Base-by-base conservation (phyloP, 768 basidiomycete genomes). In the Pleurotus citrinopileatus region DNA sequence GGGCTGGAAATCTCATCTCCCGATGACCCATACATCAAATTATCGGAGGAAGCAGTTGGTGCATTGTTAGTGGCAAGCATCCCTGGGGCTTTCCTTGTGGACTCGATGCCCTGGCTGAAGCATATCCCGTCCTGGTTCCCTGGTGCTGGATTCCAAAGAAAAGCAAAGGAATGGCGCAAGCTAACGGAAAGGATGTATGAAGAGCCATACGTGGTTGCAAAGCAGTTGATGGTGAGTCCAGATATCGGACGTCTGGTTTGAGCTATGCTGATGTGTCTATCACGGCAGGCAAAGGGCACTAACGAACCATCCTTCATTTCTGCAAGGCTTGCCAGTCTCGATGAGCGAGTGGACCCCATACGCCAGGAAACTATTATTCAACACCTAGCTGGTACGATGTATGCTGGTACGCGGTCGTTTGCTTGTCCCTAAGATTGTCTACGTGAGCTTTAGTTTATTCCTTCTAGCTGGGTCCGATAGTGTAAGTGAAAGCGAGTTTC, bases 121-220 rank as follows among this genome's bases (percentile, higher is more conserved):
- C 23, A 53, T 19, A 10, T 53, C 2, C 52, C 52, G 1, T 53
- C 38, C 19, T 53, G 52, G 52, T 53, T 53, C 17, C 52, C 52
- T 0, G 52, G 52, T 5, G 52, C 52, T 0, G 73, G 73, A 0
- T 87, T 86, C 73, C 71, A 80, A 61, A 70, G 70, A 28, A 77
- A 80, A 50, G 84, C 82, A 0, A 62, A 52, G 2, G 54, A 60
- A 10, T 84, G 82, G 81, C 67, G 67, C 17, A 62, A 64, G 29
- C 57, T 68, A 3, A 67, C 70, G 63, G 55, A 68, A 9, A 62
- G 68, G 23, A 71, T 78, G 61, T 61, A 68, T 9, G 67, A 74
- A 13, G 54, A 65, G 10, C 77, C 78, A 0, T 81, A 64, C 52
- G 38, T 53, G 10, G 65, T 59, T 8, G 61, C 66, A 17, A 57